Conservation (phyloP, 2,329 filamentous ascomycete species). For the Verticillium nubilum region DNA sequence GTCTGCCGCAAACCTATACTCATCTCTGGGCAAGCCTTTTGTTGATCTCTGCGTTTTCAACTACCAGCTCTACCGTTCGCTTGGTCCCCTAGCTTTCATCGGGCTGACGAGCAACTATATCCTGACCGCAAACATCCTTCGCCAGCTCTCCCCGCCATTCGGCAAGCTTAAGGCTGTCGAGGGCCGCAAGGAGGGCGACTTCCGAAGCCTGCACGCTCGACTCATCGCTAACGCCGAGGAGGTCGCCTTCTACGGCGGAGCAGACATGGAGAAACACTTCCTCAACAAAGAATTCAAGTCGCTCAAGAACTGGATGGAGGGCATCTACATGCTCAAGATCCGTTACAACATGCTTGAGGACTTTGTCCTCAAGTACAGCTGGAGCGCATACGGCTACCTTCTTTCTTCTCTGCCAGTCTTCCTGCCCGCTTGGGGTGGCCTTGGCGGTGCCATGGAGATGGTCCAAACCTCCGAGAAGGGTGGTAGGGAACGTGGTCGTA, state of each 20-base stretch:
- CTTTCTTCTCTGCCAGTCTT: slow-evolving; percentile 91
- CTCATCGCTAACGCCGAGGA: slow-evolving; percentile 97
- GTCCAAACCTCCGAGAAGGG: slow-evolving; percentile 42
- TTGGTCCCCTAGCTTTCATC: slow-evolving; percentile 81
- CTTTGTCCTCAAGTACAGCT: slow-evolving; percentile 96
- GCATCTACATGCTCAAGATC: slow-evolving; percentile 96
- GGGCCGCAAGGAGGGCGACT: slow-evolving; percentile 91
- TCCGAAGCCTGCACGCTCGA: slow-evolving; percentile 82
- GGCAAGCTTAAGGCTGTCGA: slow-evolving; percentile 96
- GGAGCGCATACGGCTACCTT: slow-evolving; percentile 96
- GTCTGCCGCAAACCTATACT: slow-evolving; percentile 87
- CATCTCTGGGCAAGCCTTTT: slow-evolving; percentile 92
- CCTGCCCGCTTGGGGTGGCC: slow-evolving; percentile 86
- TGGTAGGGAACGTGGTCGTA: slow-evolving; percentile 73
- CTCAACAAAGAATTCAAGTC: slow-evolving; percentile 89
- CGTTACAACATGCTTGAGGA: slow-evolving; percentile 98
- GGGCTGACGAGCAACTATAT: slow-evolving; percentile 92
- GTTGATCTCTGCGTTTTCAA: slow-evolving; percentile 98
- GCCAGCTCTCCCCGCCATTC: slow-evolving; percentile 87
- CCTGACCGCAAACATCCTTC: slow-evolving; percentile 82
- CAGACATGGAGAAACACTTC: slow-evolving; percentile 90
- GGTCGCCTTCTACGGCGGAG: slow-evolving; percentile 94
- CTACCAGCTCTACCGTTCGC: slow-evolving; percentile 88
- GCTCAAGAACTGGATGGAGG: slow-evolving; percentile 94
- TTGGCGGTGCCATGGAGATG: slow-evolving; percentile 68